Base-by-base conservation (phyloP, 192 early-diverging fungal genomes). In the Coemansia sp. region DNA sequence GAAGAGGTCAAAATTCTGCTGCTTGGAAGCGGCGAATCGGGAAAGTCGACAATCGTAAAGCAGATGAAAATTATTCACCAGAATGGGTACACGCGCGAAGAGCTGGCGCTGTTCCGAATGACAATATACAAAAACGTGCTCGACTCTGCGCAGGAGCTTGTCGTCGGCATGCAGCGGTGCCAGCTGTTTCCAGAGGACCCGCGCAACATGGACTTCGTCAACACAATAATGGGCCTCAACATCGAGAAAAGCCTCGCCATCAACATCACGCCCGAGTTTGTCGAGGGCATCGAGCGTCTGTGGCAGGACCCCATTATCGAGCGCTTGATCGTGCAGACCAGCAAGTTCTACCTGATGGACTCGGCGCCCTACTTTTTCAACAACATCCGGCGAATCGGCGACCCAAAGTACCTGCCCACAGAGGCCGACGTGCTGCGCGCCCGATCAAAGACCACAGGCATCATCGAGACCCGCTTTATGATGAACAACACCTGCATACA, bases 11-110 rank as follows among this genome's bases (percentile, higher is more conserved):
- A 85, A 58, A 82, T 85, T 46, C 61, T 85, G 52, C 75, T 83
- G 29, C 79, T 85, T 20, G 90, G 91, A 29, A 90, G 88, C 61
- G 94, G 93, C 55, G 94, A 97, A 81, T 95, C 93, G 53, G 94
- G 93, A 63, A 95, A 94, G 73, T 93, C 93, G 45, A 97, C 94
- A 47, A 94, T 97, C 62, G 87, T 97, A 16, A 97, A 97, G 66
- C 94, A 97, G 74, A 97, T 97, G 94, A 95, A 93, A 80, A 93
- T 97, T 69, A 94, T 97, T 65, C 92, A 95, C 77, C 91, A 93
- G 73, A 89, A 91, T 58, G 94, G 92, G 10, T 95, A 93, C 71
- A 89, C 88, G 7, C 79, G 81, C 61, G 88, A 93, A 22, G 94
- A 95, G 64, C 69, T 92, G 30, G 77, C 84, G 50, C 70, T 85